Percentiles rank a stretch among this genome's conserved stretches.
Evolutionary conservation across 345 rosid species (phyloP).

Genomic region (Psidium friedrichsthalianum): DNA sequence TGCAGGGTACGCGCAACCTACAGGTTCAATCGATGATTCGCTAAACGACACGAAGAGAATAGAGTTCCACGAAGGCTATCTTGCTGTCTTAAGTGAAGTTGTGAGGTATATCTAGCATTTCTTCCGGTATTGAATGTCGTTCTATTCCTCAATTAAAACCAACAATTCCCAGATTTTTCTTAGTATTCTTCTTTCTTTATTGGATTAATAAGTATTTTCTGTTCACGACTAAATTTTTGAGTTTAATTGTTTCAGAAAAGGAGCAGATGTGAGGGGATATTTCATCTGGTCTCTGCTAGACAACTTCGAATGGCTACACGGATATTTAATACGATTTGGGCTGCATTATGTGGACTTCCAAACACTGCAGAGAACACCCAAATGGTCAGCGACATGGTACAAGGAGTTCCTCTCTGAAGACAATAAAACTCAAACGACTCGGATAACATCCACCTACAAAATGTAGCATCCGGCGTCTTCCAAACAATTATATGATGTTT

Average conservation of each 20-base stretch:
- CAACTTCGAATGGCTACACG: conserved; percentile 6
- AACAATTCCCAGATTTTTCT: not conserved
- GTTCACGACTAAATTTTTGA: not conserved
- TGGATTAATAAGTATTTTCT: not conserved
- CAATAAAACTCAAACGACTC: not conserved
- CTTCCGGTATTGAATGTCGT: not conserved
- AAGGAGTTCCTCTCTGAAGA: conserved; percentile 2
- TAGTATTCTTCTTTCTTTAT: not conserved
- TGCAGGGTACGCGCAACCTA: conserved; percentile 9
- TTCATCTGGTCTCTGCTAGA: conserved; percentile 6
- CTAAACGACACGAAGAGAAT: conserved; percentile 14
- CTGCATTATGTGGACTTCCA: not conserved
- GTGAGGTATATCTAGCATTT: not conserved
- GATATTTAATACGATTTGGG: conserved; percentile 1
- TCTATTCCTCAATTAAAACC: not conserved
- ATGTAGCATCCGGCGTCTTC: not conserved
- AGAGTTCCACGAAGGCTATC: conserved; percentile 4
- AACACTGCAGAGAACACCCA: conserved; percentile 4
- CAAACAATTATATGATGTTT: not conserved
- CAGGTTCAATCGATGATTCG: not conserved
- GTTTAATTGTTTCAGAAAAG: not conserved
- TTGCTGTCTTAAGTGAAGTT: conserved; percentile 7
- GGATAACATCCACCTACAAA: not conserved
- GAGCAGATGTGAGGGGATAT: conserved; percentile 11
- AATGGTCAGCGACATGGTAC: conserved; percentile 3